Evolutionary conservation across 139 green algal genomes (phyloP).

Genomic region (Chlamydomonas schloesseri): DNA sequence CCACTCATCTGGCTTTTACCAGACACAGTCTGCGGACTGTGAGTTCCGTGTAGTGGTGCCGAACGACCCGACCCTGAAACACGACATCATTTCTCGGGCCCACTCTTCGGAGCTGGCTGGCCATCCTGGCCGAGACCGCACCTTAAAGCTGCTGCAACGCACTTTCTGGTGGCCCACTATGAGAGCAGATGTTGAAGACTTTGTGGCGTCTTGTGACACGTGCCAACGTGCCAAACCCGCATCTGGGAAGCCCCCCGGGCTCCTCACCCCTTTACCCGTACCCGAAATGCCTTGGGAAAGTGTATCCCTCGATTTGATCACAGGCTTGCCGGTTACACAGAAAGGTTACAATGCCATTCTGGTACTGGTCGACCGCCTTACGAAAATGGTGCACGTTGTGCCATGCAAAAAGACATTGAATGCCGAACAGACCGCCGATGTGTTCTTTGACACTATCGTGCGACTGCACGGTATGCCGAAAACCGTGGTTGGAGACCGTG

Average conservation of each 20-base stretch:
- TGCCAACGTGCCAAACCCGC: slow-evolving; percentile 1
- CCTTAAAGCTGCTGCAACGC: not conserved
- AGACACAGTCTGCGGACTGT: not conserved
- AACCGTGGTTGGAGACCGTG: no score
- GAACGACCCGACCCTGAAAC: not conserved
- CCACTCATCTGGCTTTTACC: not conserved
- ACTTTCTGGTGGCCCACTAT: slow-evolving; percentile 10
- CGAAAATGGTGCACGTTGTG: no score
- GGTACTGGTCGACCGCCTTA: slow-evolving; percentile 26
- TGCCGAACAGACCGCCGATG: no score
- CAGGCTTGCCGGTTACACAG: slow-evolving; percentile 35
- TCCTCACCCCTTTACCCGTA: not conserved
- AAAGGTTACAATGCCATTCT: slow-evolving; percentile 53
- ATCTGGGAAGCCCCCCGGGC: not conserved
- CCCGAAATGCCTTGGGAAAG: slow-evolving; percentile 47
- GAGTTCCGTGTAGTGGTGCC: not conserved
- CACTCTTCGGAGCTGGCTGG: not conserved
- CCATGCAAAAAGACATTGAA: no score
- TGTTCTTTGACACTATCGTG: no score
- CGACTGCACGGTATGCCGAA: no score
- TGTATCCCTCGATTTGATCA: slow-evolving; percentile 60
- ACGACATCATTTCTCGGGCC: not conserved
- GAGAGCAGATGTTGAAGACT: not conserved
- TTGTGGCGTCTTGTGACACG: not conserved
- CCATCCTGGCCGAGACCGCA: slow-evolving; percentile 2